Percentiles rank a stretch among this genome's conserved stretches.
Evolutionary conservation across 163 green algal species (phyloP).

Genomic region (Volvox carteri): DNA sequence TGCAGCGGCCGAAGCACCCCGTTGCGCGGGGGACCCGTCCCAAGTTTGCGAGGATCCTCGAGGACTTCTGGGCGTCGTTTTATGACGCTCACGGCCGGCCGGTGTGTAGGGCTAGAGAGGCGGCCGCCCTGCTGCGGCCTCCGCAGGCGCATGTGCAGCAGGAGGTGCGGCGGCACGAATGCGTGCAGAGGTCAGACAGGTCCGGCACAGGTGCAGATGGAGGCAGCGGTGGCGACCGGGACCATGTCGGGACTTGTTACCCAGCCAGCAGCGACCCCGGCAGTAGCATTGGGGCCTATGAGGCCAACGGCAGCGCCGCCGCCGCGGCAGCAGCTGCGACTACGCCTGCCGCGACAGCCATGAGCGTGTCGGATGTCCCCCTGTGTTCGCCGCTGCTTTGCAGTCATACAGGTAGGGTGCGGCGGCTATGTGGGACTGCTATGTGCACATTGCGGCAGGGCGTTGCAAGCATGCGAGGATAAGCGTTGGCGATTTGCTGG

Average conservation of each 20-base stretch:
- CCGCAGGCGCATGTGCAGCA: not conserved
- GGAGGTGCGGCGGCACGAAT: not conserved
- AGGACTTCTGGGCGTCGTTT: conserved; percentile 34
- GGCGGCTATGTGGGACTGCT: not conserved
- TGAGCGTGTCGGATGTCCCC: no score
- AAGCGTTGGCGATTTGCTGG: no score
- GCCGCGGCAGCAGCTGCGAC: not conserved
- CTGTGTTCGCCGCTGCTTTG: conserved; percentile 44
- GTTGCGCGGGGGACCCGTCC: not conserved
- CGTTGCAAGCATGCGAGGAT: no score
- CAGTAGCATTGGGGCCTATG: not conserved
- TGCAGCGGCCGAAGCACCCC: not conserved
- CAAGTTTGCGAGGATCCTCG: conserved; percentile 29
- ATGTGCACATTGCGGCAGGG: not conserved
- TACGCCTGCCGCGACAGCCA: not conserved
- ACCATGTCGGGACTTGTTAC: not conserved
- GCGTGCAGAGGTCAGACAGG: no score
- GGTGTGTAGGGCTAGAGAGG: not conserved
- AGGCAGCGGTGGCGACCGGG: not conserved
- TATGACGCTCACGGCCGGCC: conserved; percentile 39
- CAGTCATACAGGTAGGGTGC: conserved; percentile 21
- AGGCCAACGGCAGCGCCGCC: not conserved
- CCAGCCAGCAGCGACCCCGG: not conserved
- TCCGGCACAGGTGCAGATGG: not conserved
- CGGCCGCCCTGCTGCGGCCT: not conserved